These are phyloP conservation scores for Hyaloperonospora brassicae DNA, from an alignment of 352 stramenopile species.

Conservation along the genomic window DNA sequence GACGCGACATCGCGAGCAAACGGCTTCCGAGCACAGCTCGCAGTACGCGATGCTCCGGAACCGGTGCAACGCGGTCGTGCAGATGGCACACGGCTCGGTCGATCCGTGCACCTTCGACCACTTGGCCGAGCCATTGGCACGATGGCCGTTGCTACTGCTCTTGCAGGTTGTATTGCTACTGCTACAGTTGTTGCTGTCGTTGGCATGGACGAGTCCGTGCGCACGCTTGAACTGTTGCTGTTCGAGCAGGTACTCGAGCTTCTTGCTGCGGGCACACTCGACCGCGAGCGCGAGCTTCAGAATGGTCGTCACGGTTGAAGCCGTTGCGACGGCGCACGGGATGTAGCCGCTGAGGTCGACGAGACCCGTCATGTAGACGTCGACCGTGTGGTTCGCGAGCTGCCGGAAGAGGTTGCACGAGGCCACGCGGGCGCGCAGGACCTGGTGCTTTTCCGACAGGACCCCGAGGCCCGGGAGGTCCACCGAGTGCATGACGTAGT, in stretches of 20 bases:
- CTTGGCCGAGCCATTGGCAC: conserved; percentile 2
- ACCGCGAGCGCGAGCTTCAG: conserved; percentile 27
- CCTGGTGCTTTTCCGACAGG: conserved; percentile 45
- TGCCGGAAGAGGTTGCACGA: conserved; percentile 45
- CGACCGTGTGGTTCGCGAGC: conserved; percentile 24
- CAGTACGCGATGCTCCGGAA: conserved; percentile 28
- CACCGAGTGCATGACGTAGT: conserved; percentile 56
- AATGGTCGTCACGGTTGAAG: conserved; percentile 32
- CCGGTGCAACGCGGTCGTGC: conserved; percentile 16
- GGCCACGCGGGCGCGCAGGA: conserved; percentile 36
- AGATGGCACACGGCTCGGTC: conserved; percentile 21
- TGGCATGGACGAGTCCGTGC: conserved; percentile 14
- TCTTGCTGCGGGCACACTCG: conserved; percentile 56
- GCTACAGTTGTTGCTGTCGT: background rate
- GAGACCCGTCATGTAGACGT: conserved; percentile 46
- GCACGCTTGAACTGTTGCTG: conserved; percentile 21
- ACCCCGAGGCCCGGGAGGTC: conserved; percentile 34
- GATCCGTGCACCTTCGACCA: conserved; percentile 1
- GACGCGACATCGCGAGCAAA: conserved; percentile 35
- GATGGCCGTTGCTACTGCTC: conserved; percentile 1
- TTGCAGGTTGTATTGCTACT: background rate
- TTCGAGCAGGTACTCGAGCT: conserved; percentile 45
- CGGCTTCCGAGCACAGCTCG: conserved; percentile 28
- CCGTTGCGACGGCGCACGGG: conserved; percentile 31
- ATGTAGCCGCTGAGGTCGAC: conserved; percentile 39